Evolutionary conservation across 371 early-diverging fungal species (phyloP).

Genomic region (Mucor sp.): DNA sequence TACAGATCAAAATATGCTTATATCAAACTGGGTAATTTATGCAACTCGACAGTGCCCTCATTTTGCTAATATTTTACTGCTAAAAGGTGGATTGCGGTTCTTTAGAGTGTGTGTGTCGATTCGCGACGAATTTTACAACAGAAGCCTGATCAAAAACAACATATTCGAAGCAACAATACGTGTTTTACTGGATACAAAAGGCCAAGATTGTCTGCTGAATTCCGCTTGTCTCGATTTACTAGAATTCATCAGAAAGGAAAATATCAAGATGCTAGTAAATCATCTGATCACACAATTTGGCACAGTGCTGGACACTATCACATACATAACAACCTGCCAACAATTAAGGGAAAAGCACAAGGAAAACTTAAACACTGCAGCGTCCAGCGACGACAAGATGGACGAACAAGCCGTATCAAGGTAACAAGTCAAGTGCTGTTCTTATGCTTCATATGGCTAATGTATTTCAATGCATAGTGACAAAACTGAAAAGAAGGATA

Average conservation of each 20-base stretch:
- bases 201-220: conserved; percentile 78
- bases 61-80: background rate
- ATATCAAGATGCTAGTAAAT: conserved; percentile 67
- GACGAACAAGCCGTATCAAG: conserved; percentile 1
- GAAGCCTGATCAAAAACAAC: conserved; percentile 65
- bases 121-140: conserved; percentile 79
- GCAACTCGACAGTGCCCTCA: background rate
- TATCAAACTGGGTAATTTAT: conserved; percentile 66
- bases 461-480: background rate
- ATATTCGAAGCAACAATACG: conserved; percentile 71
- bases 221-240: conserved; percentile 89
- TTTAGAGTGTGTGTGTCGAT: conserved; percentile 74
- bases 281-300: conserved; percentile 72
- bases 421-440: conserved; percentile 4
- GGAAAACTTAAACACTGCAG: conserved; percentile 50
- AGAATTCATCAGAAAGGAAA: conserved; percentile 76
- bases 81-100: conserved; percentile 75
- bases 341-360: conserved; percentile 61
- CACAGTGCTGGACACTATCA: conserved; percentile 58
- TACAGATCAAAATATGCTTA: conserved; percentile 68
- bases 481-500: conserved; percentile 17
- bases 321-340: conserved; percentile 65
- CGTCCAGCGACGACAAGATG: conserved; percentile 4
- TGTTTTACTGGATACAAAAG: conserved; percentile 64
- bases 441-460: background rate